phyloP scores from a whole-genome alignment of 2,329 filamentous ascomycete genomes.

The Davidsoniella australis region DNA sequence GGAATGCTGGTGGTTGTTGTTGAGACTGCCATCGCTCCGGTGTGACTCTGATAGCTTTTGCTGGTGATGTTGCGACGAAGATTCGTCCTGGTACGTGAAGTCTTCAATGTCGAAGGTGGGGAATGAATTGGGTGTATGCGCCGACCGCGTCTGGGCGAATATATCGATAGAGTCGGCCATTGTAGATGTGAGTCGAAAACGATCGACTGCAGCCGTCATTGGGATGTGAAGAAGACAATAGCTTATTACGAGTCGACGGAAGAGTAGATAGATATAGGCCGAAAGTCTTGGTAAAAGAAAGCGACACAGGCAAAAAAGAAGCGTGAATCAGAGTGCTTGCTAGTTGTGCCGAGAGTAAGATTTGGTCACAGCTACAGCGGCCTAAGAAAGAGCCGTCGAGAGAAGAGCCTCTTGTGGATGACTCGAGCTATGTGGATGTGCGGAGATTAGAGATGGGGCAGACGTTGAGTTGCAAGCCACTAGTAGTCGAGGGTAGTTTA shows the following conservation, averaged over 20 bases:
- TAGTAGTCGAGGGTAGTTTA: too few relatives aligned
- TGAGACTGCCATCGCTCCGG: constrained; percentile 3
- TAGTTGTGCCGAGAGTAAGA: neutral
- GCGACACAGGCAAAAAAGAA: neutral
- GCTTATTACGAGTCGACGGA: neutral
- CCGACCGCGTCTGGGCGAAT: constrained; percentile 3
- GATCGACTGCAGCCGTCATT: constrained; percentile 10
- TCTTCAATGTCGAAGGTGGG: constrained; percentile 3
- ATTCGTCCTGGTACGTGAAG: constrained; percentile 16
- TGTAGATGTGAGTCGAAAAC: constrained; percentile 3
- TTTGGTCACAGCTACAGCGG: too few relatives aligned
- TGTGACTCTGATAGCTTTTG: constrained; percentile 14
- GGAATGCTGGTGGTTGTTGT: neutral
- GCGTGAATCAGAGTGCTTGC: neutral
- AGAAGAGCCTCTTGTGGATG: too few relatives aligned
- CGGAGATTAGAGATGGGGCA: too few relatives aligned
- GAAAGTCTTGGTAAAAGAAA: neutral
- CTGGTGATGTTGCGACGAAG: neutral
- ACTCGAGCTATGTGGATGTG: too few relatives aligned
- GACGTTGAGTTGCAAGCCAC: too few relatives aligned
- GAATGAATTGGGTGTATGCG: constrained; percentile 9
- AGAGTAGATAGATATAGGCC: neutral
- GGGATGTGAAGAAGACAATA: neutral
- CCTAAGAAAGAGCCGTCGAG: too few relatives aligned
- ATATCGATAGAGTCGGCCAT: constrained; percentile 11